Evolutionary conservation across 2,329 filamentous ascomycete genomes (phyloP).

Genomic region (Endoconidiophora polonica): DNA sequence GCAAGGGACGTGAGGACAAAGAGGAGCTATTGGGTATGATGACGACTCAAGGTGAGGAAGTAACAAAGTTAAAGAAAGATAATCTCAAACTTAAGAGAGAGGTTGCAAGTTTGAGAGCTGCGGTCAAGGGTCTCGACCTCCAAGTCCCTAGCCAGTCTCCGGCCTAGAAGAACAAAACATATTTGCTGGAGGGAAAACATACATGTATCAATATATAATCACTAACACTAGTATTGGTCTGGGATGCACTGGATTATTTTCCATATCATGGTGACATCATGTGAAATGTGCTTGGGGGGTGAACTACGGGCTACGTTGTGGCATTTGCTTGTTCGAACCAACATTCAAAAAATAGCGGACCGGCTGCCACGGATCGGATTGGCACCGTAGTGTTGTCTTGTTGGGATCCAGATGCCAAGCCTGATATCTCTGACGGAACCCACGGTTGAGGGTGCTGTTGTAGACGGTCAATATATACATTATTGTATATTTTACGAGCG

Average conservation of each 20-base stretch:
- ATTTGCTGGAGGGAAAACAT: neutral
- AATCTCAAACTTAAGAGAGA: slow-evolving; percentile 71
- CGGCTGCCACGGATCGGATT: slow-evolving; percentile 36
- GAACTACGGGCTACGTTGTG: slow-evolving; percentile 13
- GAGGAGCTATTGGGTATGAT: slow-evolving; percentile 59
- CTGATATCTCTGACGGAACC: slow-evolving; percentile 37
- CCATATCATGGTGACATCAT: slow-evolving; percentile 17
- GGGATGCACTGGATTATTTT: too few relatives aligned
- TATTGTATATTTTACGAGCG: neutral
- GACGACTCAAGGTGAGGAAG: slow-evolving; percentile 61
- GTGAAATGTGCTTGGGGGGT: slow-evolving; percentile 2
- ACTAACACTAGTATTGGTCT: slow-evolving; percentile 4
- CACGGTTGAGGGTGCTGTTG: slow-evolving; percentile 40
- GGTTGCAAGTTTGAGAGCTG: slow-evolving; percentile 50
- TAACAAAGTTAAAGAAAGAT: slow-evolving; percentile 63
- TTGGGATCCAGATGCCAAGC: slow-evolving; percentile 19
- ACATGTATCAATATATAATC: slow-evolving; percentile 13
- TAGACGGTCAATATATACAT: neutral
- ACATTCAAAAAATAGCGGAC: slow-evolving; percentile 48
- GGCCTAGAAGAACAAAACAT: too few relatives aligned
- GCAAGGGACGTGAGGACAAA: slow-evolving; percentile 58
- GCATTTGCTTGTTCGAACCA: slow-evolving; percentile 42
- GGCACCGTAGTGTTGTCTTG: slow-evolving; percentile 17
- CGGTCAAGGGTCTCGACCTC: slow-evolving; percentile 20
- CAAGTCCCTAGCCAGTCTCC: slow-evolving; percentile 2